Conservation (phyloP, 176 grass and related monocot genomes). For the Lolium rigidum region DNA sequence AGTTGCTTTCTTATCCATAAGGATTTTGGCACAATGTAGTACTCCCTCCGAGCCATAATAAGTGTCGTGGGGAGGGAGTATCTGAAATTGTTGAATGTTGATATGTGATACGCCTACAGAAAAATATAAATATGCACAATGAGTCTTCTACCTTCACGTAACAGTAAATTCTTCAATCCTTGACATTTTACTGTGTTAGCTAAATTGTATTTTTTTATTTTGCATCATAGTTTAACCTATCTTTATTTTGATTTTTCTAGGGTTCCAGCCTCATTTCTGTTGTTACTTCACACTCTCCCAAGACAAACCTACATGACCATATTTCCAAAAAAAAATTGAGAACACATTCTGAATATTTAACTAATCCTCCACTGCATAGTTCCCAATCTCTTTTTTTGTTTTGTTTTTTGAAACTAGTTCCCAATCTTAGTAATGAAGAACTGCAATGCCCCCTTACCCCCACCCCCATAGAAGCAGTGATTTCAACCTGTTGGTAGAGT, state of each 20-base stretch:
- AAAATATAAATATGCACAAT: not conserved
- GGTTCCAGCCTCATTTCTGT: not conserved
- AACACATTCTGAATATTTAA: not conserved
- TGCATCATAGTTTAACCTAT: not conserved
- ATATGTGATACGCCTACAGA: not conserved
- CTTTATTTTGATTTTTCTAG: not conserved
- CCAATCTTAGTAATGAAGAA: not conserved
- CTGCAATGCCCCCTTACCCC: no score
- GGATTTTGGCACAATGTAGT: not conserved
- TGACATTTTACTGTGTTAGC: not conserved
- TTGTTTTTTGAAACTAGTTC: not conserved
- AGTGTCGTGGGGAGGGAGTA: not conserved
- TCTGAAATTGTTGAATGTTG: slow-evolving; percentile 16
- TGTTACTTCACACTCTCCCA: not conserved
- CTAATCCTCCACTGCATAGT: slow-evolving; percentile 6
- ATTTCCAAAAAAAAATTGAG: slow-evolving; percentile 13
- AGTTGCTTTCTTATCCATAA: slow-evolving; percentile 16
- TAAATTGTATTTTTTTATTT: slow-evolving; percentile 23
- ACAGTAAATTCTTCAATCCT: not conserved
- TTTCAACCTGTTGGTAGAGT: slow-evolving; percentile 16
- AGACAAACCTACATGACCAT: not conserved
- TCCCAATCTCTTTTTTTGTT: not conserved
- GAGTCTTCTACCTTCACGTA: not conserved
- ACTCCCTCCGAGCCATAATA: no score
- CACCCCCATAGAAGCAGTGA: not conserved